phyloP scores from a whole-genome alignment of 116 monocot genomes.

The Iris pallida region DNA sequence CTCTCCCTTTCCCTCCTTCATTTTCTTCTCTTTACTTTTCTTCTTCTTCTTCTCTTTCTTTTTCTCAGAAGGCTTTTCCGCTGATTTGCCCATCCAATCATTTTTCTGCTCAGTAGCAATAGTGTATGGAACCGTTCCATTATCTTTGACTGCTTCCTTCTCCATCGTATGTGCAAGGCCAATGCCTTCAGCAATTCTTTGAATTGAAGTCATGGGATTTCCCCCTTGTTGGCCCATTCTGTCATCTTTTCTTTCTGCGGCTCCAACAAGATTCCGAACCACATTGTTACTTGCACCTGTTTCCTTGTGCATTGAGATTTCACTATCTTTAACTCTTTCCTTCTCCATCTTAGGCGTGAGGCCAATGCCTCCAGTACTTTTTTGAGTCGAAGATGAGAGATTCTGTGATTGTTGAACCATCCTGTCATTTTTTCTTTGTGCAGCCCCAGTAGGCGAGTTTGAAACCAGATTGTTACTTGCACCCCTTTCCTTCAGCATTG shows the following conservation, averaged over 20 bases:
- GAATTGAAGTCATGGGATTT: not conserved
- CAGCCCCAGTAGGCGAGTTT: not conserved
- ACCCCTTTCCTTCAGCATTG: too few species aligned
- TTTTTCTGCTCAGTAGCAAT: slow-evolving; percentile 12
- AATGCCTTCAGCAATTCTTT: slow-evolving; percentile 6
- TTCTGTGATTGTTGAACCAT: too few species aligned
- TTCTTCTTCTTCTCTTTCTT: slow-evolving; percentile 19
- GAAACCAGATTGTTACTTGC: too few species aligned
- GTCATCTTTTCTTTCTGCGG: slow-evolving; percentile 12
- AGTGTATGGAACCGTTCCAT: not conserved
- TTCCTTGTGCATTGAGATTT: too few species aligned
- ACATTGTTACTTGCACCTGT: not conserved
- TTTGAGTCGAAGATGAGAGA: too few species aligned
- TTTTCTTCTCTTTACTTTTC: slow-evolving; percentile 17
- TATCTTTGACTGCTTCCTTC: slow-evolving; percentile 11
- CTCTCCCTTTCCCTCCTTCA: slow-evolving; percentile 16
- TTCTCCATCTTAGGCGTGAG: too few species aligned
- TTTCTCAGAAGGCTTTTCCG: slow-evolving; percentile 16
- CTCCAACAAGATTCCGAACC: slow-evolving; percentile 6
- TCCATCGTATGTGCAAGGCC: slow-evolving; percentile 5
- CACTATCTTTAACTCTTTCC: too few species aligned
- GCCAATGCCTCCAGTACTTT: too few species aligned
- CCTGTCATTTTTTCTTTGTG: too few species aligned
- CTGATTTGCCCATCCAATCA: slow-evolving; percentile 3
- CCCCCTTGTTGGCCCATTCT: not conserved